Conservation (phyloP, 177 flowering plant species). For the Vitis hybrid region DNA sequence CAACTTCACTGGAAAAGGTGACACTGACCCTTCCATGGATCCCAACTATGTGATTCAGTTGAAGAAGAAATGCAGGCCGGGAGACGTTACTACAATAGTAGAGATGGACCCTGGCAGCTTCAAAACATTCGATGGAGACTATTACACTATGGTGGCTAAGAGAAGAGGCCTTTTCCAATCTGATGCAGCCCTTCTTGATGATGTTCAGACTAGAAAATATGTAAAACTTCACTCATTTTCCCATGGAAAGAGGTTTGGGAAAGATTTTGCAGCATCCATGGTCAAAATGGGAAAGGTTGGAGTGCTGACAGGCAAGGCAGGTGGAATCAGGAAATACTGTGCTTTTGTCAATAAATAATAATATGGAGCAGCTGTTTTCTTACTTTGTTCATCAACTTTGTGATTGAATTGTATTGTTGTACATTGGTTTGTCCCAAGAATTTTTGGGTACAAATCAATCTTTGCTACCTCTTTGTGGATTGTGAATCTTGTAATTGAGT, state of each 20-base stretch:
- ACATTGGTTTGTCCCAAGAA: too few relatives aligned
- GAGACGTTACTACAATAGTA: slow-evolving; percentile 21
- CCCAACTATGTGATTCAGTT: slow-evolving; percentile 21
- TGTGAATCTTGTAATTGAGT: too few relatives aligned
- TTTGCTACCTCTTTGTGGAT: too few relatives aligned
- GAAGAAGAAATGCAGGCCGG: slow-evolving; percentile 19
- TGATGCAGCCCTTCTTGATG: slow-evolving; percentile 16
- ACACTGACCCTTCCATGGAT: slow-evolving; percentile 22
- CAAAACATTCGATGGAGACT: slow-evolving; percentile 14
- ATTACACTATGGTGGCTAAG: slow-evolving; percentile 10
- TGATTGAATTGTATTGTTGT: too few relatives aligned
- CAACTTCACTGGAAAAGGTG: slow-evolving; percentile 7
- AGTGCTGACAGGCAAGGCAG: slow-evolving; percentile 21
- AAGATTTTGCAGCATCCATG: slow-evolving; percentile 17
- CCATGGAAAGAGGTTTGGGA: slow-evolving; percentile 5
- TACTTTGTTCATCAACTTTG: too few relatives aligned
- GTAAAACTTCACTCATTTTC: neutral
- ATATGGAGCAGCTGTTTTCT: too few relatives aligned
- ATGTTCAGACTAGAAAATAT: slow-evolving; percentile 10
- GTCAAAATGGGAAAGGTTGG: slow-evolving; percentile 21
- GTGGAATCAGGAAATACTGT: slow-evolving; percentile 18
- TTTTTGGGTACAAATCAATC: too few relatives aligned
- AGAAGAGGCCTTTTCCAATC: slow-evolving; percentile 20
- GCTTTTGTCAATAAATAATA: too few relatives aligned
- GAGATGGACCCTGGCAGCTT: slow-evolving; percentile 26